phyloP scores from a whole-genome alignment of 352 stramenopile genomes.

The Globisporangium perplexum region DNA sequence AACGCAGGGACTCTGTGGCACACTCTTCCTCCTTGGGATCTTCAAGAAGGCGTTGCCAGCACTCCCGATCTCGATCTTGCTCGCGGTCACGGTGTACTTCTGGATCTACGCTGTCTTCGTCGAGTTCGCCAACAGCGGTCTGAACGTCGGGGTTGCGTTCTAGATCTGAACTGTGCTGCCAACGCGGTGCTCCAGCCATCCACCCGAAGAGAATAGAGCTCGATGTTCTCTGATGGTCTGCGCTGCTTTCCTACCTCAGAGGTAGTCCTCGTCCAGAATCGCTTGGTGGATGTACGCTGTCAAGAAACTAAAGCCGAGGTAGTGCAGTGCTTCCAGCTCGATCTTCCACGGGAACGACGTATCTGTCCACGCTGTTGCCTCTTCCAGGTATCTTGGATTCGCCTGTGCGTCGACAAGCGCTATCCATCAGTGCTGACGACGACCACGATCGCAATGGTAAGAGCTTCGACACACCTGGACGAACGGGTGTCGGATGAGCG shows the following conservation, averaged over 20 bases:
- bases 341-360: constrained; percentile 57
- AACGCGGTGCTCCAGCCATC: not conserved
- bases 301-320: constrained; percentile 71
- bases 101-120: constrained; percentile 74
- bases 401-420: constrained; percentile 19
- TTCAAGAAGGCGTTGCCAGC: constrained; percentile 95
- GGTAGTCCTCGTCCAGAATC: constrained; percentile 35
- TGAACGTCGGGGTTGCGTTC: constrained; percentile 26
- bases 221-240: not conserved
- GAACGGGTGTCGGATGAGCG: constrained; percentile 44
- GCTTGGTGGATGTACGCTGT: constrained; percentile 44
- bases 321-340: constrained; percentile 76
- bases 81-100: constrained; percentile 75
- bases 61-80: constrained; percentile 92
- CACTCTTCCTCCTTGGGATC: constrained; percentile 94
- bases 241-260: constrained; percentile 11
- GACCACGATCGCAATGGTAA: not conserved
- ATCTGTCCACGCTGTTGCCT: constrained; percentile 52
- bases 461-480: constrained; percentile 35
- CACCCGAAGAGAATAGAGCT: not conserved
- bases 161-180: not conserved
- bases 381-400: constrained; percentile 37
- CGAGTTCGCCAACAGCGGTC: constrained; percentile 43
- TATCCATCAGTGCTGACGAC: not conserved
- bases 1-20: constrained; percentile 86